phyloP scores from a whole-genome alignment of 306 rosid species.

The Vigna mungo region DNA sequence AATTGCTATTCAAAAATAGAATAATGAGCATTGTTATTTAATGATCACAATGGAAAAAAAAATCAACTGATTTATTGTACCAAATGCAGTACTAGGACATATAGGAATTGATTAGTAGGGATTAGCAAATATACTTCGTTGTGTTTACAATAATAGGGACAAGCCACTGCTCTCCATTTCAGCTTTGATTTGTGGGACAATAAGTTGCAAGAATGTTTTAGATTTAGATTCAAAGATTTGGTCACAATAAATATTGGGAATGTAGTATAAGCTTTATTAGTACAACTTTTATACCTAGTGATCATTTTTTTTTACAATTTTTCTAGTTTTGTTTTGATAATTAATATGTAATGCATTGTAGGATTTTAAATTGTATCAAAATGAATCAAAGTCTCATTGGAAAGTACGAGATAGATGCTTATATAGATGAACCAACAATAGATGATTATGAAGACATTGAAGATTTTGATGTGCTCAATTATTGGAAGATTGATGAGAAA shows the following conservation, averaged over 20 bases:
- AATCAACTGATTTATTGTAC: constrained; percentile 32
- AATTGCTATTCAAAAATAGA: constrained; percentile 19
- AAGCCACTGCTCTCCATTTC: constrained; percentile 99
- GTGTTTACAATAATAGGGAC: constrained; percentile 92
- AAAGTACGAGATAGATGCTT: too few relatives aligned
- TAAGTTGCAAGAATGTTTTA: constrained; percentile 69
- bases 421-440: too few relatives aligned
- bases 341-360: too few relatives aligned
- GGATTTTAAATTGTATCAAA: too few relatives aligned
- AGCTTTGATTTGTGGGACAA: constrained; percentile 87
- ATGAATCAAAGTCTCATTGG: too few relatives aligned
- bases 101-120: constrained; percentile 25
- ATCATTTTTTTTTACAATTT: too few relatives aligned
- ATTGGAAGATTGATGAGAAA: too few relatives aligned
- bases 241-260: constrained; percentile 32
- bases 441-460: too few relatives aligned
- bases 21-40: not conserved
- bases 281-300: not conserved
- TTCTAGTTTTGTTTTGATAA: too few relatives aligned
- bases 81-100: constrained; percentile 33
- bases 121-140: constrained; percentile 69
- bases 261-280: constrained; percentile 6
- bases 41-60: constrained; percentile 22
- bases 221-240: constrained; percentile 30
- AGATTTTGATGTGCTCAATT: too few relatives aligned